A percentile compares a stretch with the other conserved stretches of the same genome.
phyloP scores from a whole-genome alignment of 2,329 filamentous ascomycete species.

The Laburnicola sp. region DNA sequence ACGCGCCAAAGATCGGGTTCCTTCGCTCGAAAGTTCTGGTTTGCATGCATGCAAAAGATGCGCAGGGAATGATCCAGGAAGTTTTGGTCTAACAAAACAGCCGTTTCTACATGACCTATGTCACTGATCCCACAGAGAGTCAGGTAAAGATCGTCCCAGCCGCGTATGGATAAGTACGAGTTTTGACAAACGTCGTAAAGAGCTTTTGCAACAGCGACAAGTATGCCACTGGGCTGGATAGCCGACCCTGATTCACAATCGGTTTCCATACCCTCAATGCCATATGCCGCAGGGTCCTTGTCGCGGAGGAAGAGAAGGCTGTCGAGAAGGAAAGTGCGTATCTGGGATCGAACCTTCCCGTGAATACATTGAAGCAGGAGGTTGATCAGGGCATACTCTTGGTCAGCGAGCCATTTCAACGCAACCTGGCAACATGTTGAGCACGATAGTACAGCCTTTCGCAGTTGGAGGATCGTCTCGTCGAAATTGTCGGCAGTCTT shows the following conservation, averaged over 20 bases:
- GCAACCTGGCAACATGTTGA: conserved; percentile 60
- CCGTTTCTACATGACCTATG: conserved; percentile 35
- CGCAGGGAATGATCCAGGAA: conserved; percentile 35
- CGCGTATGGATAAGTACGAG: conserved; percentile 26
- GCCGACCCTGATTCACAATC: conserved; percentile 31
- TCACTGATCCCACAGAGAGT: conserved; percentile 34
- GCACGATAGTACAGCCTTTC: conserved; percentile 56
- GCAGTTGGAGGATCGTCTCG: conserved; percentile 57
- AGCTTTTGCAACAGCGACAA: conserved; percentile 23
- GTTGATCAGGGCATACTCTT: conserved; percentile 63
- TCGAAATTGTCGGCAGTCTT: conserved; percentile 69
- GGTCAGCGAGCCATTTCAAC: conserved; percentile 63
- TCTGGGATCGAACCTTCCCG: conserved; percentile 33
- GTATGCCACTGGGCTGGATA: conserved; percentile 17
- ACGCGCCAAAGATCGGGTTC: conserved; percentile 30
- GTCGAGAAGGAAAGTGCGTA: conserved; percentile 35
- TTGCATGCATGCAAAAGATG: conserved; percentile 35
- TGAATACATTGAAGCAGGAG: conserved; percentile 53
- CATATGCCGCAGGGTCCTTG: conserved; percentile 34
- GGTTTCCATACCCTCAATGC: conserved; percentile 28
- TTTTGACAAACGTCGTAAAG: conserved; percentile 28
- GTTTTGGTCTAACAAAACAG: conserved; percentile 29
- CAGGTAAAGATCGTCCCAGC: conserved; percentile 44
- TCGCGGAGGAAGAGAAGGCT: conserved; percentile 37
- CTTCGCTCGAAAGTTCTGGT: conserved; percentile 15